A percentile compares a stretch with the other conserved stretches of the same genome.
Conservation (phyloP, 331 rosid species). For the Malus hybrid region DNA sequence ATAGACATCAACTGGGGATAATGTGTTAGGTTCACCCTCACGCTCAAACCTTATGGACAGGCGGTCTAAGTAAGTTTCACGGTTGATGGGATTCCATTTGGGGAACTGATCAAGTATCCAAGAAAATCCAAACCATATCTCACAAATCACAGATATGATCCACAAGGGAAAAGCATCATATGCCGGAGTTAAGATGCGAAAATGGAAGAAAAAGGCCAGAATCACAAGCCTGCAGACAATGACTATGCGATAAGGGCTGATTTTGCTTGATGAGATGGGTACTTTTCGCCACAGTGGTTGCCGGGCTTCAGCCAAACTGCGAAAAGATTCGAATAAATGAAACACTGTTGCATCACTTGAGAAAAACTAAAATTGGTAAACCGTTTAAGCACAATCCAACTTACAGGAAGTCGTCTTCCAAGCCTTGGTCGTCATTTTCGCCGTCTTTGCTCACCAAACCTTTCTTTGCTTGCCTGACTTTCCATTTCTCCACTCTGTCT, state of each 20-base stretch:
- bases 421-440: slow-evolving; percentile 36
- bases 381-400: neutral
- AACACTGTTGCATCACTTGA: neutral
- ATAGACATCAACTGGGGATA: slow-evolving; percentile 58
- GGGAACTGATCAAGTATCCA: slow-evolving; percentile 91
- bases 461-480: slow-evolving; percentile 75
- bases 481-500: slow-evolving; percentile 58
- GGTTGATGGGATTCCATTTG: slow-evolving; percentile 79
- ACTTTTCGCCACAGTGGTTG: slow-evolving; percentile 84
- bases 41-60: slow-evolving; percentile 67
- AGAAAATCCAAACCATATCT: slow-evolving; percentile 79
- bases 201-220: slow-evolving; percentile 69
- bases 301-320: slow-evolving; percentile 70
- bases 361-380: neutral
- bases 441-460: slow-evolving; percentile 45
- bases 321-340: neutral
- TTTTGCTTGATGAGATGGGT: slow-evolving; percentile 59
- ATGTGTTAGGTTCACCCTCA: slow-evolving; percentile 57
- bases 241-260: slow-evolving; percentile 85
- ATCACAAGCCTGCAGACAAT: slow-evolving; percentile 54
- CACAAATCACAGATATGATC: slow-evolving; percentile 80
- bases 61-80: slow-evolving; percentile 73
- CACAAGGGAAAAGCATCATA: slow-evolving; percentile 68
- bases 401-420: slow-evolving; percentile 59
- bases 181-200: slow-evolving; percentile 66